phyloP scores from a whole-genome alignment of 148 eudicot genomes.

The Vaccinium vitisidaea region DNA sequence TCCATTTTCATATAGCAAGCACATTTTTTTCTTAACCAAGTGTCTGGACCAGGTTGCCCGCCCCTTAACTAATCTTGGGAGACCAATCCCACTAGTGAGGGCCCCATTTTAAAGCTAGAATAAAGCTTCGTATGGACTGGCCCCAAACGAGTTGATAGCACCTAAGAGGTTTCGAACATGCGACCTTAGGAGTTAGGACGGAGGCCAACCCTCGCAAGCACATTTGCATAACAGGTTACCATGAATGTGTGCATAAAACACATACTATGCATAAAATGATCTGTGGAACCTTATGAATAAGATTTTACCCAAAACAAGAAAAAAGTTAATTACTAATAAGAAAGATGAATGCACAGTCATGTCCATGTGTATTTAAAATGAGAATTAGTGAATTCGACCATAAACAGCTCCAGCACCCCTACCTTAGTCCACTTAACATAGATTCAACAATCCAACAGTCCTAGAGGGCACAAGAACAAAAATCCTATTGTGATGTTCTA shows the following conservation, averaged over 20 bases:
- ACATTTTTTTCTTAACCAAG: too few relatives aligned
- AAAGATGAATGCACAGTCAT: not conserved
- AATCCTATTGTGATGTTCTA: not conserved
- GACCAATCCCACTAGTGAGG: too few relatives aligned
- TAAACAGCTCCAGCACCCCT: not conserved
- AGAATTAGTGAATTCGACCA: not conserved
- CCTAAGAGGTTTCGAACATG: too few relatives aligned
- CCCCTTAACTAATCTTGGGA: too few relatives aligned
- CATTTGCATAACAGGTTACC: not conserved
- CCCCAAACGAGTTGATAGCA: too few relatives aligned
- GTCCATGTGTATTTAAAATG: not conserved
- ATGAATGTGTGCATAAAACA: not conserved
- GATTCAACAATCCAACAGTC: not conserved
- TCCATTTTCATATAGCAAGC: not conserved
- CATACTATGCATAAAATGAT: not conserved
- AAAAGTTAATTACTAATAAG: not conserved
- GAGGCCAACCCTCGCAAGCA: too few relatives aligned
- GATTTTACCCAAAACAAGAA: not conserved
- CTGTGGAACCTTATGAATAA: not conserved
- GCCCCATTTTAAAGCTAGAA: too few relatives aligned
- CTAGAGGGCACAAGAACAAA: not conserved
- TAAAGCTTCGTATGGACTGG: too few relatives aligned
- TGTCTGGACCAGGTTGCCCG: too few relatives aligned
- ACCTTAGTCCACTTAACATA: not conserved
- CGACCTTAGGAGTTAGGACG: too few relatives aligned